Percentiles rank a stretch among this genome's conserved stretches.
Evolutionary conservation across 1,284 basidiomycete genomes (phyloP).

Genomic region (Abortiporus biennis): DNA sequence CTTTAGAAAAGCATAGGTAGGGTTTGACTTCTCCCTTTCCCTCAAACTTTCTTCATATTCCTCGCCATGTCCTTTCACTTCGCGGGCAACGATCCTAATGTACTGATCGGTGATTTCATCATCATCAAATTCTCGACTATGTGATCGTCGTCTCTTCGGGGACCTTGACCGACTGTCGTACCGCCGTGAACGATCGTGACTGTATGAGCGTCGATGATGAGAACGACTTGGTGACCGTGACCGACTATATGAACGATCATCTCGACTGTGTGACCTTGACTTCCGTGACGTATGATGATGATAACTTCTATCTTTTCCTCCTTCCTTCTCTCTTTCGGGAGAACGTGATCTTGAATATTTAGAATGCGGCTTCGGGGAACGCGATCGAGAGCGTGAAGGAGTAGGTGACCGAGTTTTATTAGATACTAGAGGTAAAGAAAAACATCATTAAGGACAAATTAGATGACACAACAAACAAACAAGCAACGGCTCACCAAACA

Average conservation of each 20-base stretch:
- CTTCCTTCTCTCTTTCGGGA: constrained; percentile 10
- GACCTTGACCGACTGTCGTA: constrained; percentile 37
- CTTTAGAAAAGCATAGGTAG: constrained; percentile 77
- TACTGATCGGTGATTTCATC: constrained; percentile 76
- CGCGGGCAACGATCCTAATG: constrained; percentile 78
- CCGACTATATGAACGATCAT: constrained; percentile 7
- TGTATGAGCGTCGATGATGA: constrained; percentile 20
- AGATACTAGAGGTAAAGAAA: constrained; percentile 20
- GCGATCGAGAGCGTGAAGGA: constrained; percentile 12
- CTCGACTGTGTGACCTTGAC: constrained; percentile 30
- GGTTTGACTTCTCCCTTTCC: constrained; percentile 75
- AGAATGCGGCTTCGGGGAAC: constrained; percentile 4
- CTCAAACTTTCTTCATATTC: constrained; percentile 73
- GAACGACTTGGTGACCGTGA: constrained; percentile 42
- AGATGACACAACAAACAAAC: too few species aligned
- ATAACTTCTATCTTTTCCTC: constrained; percentile 24
- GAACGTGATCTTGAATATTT: constrained; percentile 13
- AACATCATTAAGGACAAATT: not conserved
- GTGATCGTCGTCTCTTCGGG: constrained; percentile 31
- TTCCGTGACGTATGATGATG: constrained; percentile 26
- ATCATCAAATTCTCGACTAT: constrained; percentile 34
- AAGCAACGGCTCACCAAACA: constrained; percentile 60
- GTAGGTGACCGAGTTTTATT: constrained; percentile 23
- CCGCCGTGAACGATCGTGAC: constrained; percentile 23
- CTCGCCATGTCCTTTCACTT: constrained; percentile 76